Evolutionary conservation across 179 eudicot species (phyloP), one percentile per base, ranked within the genome.

Genomic region (Silene noctiflora): DNA sequence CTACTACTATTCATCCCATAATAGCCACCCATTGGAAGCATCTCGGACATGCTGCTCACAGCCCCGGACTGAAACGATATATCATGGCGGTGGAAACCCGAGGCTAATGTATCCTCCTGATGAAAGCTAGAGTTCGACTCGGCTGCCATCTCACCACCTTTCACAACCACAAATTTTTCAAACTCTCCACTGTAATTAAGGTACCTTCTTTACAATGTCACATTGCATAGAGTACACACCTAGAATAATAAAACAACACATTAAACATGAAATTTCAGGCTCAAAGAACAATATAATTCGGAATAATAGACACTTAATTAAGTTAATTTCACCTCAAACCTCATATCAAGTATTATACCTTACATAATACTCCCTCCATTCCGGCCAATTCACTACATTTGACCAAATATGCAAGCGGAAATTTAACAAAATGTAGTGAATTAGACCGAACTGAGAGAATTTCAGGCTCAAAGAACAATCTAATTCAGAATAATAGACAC

Each of bases 31-130:
- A 85, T 87, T 5, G 85, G 86, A 44, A 85, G 85, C 89, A 87
- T 88, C 76, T 83, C 90, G 0, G 90, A 78, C 11, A 87, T 83
- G 78, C 86, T 85, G 81, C 83, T 88, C 65, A 87, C 82, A 9
- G 89, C 89, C 55, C 93, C 92, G 0, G 91, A 78, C 74, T 86
- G 93, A 75, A 89, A 91, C 27, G 91, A 84, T 72, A 86, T 87
- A 11, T 85, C 91, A 27, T 86, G 91, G 59, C 86, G 82, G 51
- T 82, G 85, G 61, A 87, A 75, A 77, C 86, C 84, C 39, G 89
- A 82, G 63, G 85, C 84, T 4, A 85, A 78, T 33, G 79, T 14
- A 12, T 84, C 87, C 16, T 82, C 91, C 55, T 75, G 87, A 77
- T 65, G 87, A 81, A 87, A 89, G 65, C 93, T 87, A 10, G 83